These are phyloP conservation scores for Plasmodium reichenowi DNA, from an alignment of 169 alveolate genomes.

Conservation along the genomic window DNA sequence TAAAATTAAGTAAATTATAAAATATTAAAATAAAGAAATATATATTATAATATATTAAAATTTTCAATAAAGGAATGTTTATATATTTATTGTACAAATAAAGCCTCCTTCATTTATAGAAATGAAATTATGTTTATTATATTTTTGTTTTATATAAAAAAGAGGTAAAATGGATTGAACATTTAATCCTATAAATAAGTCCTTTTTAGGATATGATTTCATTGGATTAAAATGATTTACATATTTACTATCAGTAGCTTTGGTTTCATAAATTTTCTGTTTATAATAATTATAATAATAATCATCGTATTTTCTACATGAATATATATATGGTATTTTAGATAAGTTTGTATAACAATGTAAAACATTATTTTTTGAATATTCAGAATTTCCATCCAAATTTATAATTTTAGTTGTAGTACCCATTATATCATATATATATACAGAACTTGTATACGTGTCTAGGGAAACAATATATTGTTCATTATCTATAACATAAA, in stretches of 20 bases:
- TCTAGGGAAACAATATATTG: conserved; percentile 74
- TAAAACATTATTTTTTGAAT: conserved; percentile 32
- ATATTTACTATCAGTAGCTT: conserved; percentile 48
- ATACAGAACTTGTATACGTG: conserved; percentile 68
- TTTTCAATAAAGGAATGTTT: conserved; percentile 6
- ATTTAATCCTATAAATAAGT: conserved; percentile 71
- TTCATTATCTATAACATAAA: conserved; percentile 75
- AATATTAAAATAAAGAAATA: conserved; percentile 12
- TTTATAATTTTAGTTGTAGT: conserved; percentile 30
- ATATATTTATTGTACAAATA: conserved; percentile 74
- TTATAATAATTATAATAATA: conserved; percentile 63
- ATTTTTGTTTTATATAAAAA: conserved; percentile 70
- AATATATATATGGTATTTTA: conserved; percentile 65
- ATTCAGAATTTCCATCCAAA: conserved; percentile 48
- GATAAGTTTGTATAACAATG: conserved; percentile 64
- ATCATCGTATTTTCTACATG: conserved; percentile 38
- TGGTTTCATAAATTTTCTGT: conserved; percentile 49
- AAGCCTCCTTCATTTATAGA: conserved; percentile 74
- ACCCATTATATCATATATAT: conserved; percentile 68
- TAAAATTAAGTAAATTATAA: background rate
- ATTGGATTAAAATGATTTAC: conserved; percentile 64
- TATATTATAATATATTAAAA: background rate
- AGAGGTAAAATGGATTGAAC: conserved; percentile 76
- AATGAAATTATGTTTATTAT: conserved; percentile 71
- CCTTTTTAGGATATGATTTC: conserved; percentile 67